phyloP scores from a whole-genome alignment of 257 asterid species.

The Cruciata laevipes region DNA sequence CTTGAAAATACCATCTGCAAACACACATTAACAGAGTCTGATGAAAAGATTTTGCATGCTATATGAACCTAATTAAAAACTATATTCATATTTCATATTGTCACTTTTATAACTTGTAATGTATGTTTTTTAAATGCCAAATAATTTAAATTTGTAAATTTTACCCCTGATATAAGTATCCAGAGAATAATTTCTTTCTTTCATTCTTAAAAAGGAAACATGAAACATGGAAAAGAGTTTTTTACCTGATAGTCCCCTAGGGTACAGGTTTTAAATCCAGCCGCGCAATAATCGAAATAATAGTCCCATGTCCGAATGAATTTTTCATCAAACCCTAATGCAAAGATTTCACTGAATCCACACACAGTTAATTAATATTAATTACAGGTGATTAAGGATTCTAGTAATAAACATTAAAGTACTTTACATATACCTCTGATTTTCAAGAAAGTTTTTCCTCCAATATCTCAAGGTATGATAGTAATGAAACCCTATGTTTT shows the following conservation, averaged over 20 bases:
- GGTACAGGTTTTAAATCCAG: slow-evolving; percentile 85
- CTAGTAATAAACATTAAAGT: too few relatives aligned
- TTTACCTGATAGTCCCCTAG: slow-evolving; percentile 80
- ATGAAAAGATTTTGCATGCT: too few relatives aligned
- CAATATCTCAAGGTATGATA: slow-evolving; percentile 80
- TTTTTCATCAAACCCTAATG: slow-evolving; percentile 75
- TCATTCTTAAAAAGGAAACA: neutral
- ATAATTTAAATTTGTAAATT: too few relatives aligned
- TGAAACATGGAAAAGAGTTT: too few relatives aligned
- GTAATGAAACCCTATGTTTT: slow-evolving; percentile 84
- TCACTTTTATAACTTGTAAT: too few relatives aligned
- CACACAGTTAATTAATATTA: too few relatives aligned
- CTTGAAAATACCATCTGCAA: slow-evolving; percentile 71
- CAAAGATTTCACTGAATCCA: slow-evolving; percentile 43
- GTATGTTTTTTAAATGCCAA: too few relatives aligned
- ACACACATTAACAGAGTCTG: too few relatives aligned
- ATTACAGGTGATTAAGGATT: too few relatives aligned
- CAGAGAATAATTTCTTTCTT: too few relatives aligned
- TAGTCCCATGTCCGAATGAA: slow-evolving; percentile 96
- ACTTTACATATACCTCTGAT: slow-evolving; percentile 35
- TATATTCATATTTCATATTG: neutral
- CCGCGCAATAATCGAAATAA: slow-evolving; percentile 85
- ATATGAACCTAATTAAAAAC: too few relatives aligned
- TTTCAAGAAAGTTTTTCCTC: slow-evolving; percentile 69
- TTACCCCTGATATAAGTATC: too few relatives aligned